Base-by-base conservation (phyloP, 1,139 yeast genomes). In the Yarrowia galli region DNA sequence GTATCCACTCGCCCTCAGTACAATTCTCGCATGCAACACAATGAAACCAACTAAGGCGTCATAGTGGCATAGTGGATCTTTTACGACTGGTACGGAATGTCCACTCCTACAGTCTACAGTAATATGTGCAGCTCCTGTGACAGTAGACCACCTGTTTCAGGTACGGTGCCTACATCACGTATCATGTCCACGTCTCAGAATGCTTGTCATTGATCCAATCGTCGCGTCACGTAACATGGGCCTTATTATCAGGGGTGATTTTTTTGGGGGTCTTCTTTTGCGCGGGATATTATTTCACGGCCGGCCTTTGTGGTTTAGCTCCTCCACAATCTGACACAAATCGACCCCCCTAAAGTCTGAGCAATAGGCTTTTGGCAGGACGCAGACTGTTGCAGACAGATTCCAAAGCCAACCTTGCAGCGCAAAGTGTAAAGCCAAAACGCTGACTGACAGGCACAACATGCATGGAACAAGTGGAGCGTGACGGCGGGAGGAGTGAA, bases 381-480 rank as follows among this genome's bases (percentile, higher is more conserved):
- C 32, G 32, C 32, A 28, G 32, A 28, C 32, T 28, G 32, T 28
- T 36, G 40, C 40, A 36, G 25, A 20, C 48, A 10, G 49, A 45
- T 45, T 22, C 49, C 49, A 45, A 46, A 46, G 36, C 20, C 35
- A 46, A 25, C 20, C 51, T n/a, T 16, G n/a, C n/a, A n/a, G n/a
- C n/a, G n/a, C n/a, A 16, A 10, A 16, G 15, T 2, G 9, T 25
- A 46, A 35, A 20, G 15, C 22, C 61, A 16, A 36, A 23, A 35
- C 23, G 2, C 18, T 38, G 61, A 54, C 46, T 23, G 61, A 54
- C 61, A 54, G 61, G 61, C 61, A 54, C 61, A 36, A n/a, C 45
- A 54, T 54, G 61, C 61, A 54, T 54, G 61, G 61, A 54, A 54
- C 46, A 51, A 51, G 58, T 51, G 58, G 43, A 51, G 58, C 58